These are phyloP conservation scores for Boletus vinaceobasis DNA, from an alignment of 768 basidiomycete genomes.

Conservation along the genomic window DNA sequence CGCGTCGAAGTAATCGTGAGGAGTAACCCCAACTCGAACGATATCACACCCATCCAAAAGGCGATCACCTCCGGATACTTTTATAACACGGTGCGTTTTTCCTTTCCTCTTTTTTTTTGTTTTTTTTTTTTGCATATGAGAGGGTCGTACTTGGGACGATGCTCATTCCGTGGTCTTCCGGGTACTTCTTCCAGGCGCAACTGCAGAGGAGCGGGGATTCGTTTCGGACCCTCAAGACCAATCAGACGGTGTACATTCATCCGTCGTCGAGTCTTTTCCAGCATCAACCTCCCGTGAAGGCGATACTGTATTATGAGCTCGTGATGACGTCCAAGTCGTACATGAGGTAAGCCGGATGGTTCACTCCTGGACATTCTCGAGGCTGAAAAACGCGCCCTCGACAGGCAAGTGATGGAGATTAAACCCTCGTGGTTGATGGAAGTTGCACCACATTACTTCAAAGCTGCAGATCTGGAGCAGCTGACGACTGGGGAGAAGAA, in stretches of 20 bases:
- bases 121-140: too few species aligned
- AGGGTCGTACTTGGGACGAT: not conserved
- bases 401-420: constrained; percentile 95
- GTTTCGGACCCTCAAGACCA: constrained; percentile 94
- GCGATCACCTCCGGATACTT: constrained; percentile 95
- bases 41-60: constrained; percentile 92
- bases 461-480: constrained; percentile 76
- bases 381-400: not conserved
- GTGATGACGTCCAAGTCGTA: constrained; percentile 98
- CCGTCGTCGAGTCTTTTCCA: constrained; percentile 95
- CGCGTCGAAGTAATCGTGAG: constrained; percentile 91
- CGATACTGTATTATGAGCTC: constrained; percentile 91
- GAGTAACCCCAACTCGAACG: constrained; percentile 87
- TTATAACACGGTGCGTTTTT: constrained; percentile 75
- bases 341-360: constrained; percentile 54
- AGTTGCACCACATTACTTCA: constrained; percentile 98
- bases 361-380: not conserved
- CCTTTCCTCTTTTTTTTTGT: too few species aligned
- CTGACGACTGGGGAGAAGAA: constrained; percentile 81
- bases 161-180: not conserved
- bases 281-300: constrained; percentile 88
- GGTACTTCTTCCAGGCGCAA: constrained; percentile 56
- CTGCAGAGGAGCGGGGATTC: constrained; percentile 96
- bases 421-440: constrained; percentile 93
- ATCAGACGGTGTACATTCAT: constrained; percentile 95